phyloP scores from a whole-genome alignment of 2,329 filamentous ascomycete genomes.

The Furcasterigmium sp. region DNA sequence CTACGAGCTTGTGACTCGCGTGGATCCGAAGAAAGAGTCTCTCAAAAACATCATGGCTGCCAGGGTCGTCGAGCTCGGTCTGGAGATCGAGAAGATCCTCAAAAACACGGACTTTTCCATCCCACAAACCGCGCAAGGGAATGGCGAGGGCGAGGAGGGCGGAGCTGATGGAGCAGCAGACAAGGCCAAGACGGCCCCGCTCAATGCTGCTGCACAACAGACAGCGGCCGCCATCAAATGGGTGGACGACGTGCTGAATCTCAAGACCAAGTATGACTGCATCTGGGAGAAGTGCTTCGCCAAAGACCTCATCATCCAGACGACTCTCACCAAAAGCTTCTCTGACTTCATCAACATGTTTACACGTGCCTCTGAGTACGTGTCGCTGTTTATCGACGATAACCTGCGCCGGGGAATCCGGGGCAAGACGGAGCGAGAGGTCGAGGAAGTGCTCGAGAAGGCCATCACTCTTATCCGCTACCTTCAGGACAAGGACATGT shows the following conservation, averaged over 20 bases:
- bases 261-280: slow-evolving; percentile 87
- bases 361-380: slow-evolving; percentile 77
- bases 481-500: slow-evolving; percentile 86
- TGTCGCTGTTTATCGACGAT: slow-evolving; percentile 95
- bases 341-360: slow-evolving; percentile 94
- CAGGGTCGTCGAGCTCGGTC: slow-evolving; percentile 73
- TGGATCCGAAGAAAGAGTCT: slow-evolving; percentile 68
- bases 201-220: slow-evolving; percentile 63
- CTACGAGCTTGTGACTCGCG: slow-evolving; percentile 71
- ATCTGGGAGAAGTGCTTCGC: slow-evolving; percentile 71
- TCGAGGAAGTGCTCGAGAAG: slow-evolving; percentile 80
- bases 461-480: slow-evolving; percentile 85
- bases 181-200: slow-evolving; percentile 37
- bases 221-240: slow-evolving; percentile 87
- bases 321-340: slow-evolving; percentile 80
- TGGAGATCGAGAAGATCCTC: slow-evolving; percentile 71
- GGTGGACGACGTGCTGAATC: slow-evolving; percentile 81
- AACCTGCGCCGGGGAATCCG: slow-evolving; percentile 92
- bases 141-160: slow-evolving; percentile 39
- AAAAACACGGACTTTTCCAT: slow-evolving; percentile 49
- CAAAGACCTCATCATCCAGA: slow-evolving; percentile 72
- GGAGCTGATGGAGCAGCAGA: slow-evolving; percentile 39
- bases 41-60: slow-evolving; percentile 67
- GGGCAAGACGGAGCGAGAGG: slow-evolving; percentile 83
- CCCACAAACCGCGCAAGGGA: slow-evolving; percentile 24